Evolutionary conservation across 495 filamentous ascomycete genomes (phyloP).

Genomic region (Annulohypoxylon stygium): DNA sequence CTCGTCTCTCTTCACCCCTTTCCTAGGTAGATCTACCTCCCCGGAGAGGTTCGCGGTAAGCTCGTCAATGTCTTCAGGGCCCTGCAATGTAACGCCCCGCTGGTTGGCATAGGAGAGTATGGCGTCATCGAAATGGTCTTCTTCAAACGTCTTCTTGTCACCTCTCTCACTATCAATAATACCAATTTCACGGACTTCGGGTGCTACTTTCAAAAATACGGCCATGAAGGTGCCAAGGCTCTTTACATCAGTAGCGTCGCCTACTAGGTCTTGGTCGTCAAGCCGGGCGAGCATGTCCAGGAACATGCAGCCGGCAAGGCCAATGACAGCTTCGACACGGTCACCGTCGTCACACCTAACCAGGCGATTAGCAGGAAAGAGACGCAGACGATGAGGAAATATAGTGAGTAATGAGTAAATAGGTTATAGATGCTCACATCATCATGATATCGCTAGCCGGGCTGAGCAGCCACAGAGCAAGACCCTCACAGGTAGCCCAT

Average conservation of each 20-base stretch:
- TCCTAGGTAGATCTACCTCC: slow-evolving; percentile 45
- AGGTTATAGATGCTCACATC: slow-evolving; percentile 10
- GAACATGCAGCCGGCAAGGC: slow-evolving; percentile 54
- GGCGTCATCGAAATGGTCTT: slow-evolving; percentile 41
- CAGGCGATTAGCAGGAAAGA: neutral
- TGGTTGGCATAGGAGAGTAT: slow-evolving; percentile 50
- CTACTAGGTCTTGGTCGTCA: slow-evolving; percentile 45
- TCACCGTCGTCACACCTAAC: slow-evolving; percentile 50
- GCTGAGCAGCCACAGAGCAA: slow-evolving; percentile 30
- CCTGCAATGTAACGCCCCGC: slow-evolving; percentile 45
- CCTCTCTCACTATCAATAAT: slow-evolving; percentile 13
- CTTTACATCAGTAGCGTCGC: slow-evolving; percentile 47
- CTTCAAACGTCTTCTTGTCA: slow-evolving; percentile 35
- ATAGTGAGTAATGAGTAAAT: neutral
- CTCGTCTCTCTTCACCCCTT: neutral
- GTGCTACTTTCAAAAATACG: slow-evolving; percentile 45
- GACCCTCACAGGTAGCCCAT: slow-evolving; percentile 54
- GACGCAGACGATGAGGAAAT: neutral
- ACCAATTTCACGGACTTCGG: neutral
- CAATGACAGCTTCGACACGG: slow-evolving; percentile 25
- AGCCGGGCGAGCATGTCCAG: slow-evolving; percentile 54
- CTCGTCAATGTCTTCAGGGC: slow-evolving; percentile 49
- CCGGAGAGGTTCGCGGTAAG: slow-evolving; percentile 28
- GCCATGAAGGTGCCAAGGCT: slow-evolving; percentile 55
- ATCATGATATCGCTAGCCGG: neutral